Conservation (phyloP, 1,284 basidiomycete species). For the Sporisorium iseilematis-ciliati region DNA sequence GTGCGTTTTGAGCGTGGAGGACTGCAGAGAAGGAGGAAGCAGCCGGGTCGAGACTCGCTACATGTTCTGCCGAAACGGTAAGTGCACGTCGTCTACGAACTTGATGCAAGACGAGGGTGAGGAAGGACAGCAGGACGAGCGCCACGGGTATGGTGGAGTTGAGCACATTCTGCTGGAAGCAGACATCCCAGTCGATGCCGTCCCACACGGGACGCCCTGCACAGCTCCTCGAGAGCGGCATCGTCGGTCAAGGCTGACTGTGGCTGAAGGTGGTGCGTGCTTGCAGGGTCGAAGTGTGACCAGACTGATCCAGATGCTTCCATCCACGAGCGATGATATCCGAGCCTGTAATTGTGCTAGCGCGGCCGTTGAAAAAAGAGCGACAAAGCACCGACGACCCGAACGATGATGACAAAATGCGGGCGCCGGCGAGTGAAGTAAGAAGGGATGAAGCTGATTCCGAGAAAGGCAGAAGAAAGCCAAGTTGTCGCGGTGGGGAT, state of each 20-base stretch:
- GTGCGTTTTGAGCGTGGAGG: slow-evolving; percentile 14
- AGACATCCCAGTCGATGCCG: slow-evolving; percentile 48
- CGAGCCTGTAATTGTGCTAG: not conserved
- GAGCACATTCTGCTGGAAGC: slow-evolving; percentile 49
- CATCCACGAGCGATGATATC: not conserved
- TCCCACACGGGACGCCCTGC: slow-evolving; percentile 41
- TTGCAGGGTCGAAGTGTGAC: no score
- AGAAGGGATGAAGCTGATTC: not conserved
- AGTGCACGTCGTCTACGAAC: slow-evolving; percentile 33
- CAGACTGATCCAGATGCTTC: not conserved
- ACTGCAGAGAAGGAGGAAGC: slow-evolving; percentile 49
- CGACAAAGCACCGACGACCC: slow-evolving; percentile 36
- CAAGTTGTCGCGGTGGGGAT: not conserved
- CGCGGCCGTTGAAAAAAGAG: slow-evolving; percentile 12
- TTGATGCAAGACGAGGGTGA: slow-evolving; percentile 39
- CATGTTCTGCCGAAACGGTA: slow-evolving; percentile 39
- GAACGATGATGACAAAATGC: slow-evolving; percentile 15
- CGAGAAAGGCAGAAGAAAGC: slow-evolving; percentile 1
- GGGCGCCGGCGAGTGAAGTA: slow-evolving; percentile 16
- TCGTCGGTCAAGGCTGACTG: not conserved
- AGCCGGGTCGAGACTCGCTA: slow-evolving; percentile 55
- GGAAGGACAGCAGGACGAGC: slow-evolving; percentile 37
- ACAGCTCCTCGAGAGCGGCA: slow-evolving; percentile 25
- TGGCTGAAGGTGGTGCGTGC: no score
- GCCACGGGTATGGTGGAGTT: slow-evolving; percentile 46